phyloP scores from a whole-genome alignment of 2,329 filamentous ascomycete species.

The Xylaria sp. region DNA sequence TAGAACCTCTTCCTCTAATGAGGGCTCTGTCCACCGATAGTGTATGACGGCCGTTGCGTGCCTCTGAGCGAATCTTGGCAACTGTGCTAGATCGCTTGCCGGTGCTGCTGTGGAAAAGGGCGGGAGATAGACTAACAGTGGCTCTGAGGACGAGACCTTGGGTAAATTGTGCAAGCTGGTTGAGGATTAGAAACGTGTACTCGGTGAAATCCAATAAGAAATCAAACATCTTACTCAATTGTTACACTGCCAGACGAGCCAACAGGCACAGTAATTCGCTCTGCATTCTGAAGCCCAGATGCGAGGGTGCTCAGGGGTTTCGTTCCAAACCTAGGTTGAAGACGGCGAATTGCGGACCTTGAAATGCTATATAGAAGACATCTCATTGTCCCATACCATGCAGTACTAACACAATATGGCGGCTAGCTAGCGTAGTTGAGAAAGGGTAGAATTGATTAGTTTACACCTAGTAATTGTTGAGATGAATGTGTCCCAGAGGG shows the following conservation, averaged over 20 bases:
- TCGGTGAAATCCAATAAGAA: background rate
- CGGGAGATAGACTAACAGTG: conserved; percentile 63
- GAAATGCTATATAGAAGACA: conserved; percentile 21
- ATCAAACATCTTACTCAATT: conserved; percentile 52
- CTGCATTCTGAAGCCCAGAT: conserved; percentile 36
- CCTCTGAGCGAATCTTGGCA: conserved; percentile 50
- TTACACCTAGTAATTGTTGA: too few relatives aligned
- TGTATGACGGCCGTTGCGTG: conserved; percentile 61
- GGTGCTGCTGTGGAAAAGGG: conserved; percentile 46
- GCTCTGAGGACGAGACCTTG: conserved; percentile 44
- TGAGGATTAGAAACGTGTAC: conserved; percentile 27
- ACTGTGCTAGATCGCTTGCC: conserved; percentile 32
- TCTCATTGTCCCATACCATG: conserved; percentile 20
- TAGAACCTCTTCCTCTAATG: conserved; percentile 19
- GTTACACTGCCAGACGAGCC: conserved; percentile 56
- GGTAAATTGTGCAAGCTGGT: conserved; percentile 56
- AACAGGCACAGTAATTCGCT: conserved; percentile 53
- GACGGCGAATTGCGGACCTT: conserved; percentile 16
- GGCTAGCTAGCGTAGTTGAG: too few relatives aligned
- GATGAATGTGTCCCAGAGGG: too few relatives aligned
- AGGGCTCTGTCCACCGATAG: conserved; percentile 59
- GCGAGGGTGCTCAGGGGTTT: conserved; percentile 30
- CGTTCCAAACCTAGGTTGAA: conserved; percentile 20
- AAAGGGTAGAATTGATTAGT: too few relatives aligned
- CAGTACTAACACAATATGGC: background rate